These are phyloP conservation scores for Falciphora oryzae DNA, from an alignment of 2,329 filamentous ascomycete genomes.

Conservation along the genomic window DNA sequence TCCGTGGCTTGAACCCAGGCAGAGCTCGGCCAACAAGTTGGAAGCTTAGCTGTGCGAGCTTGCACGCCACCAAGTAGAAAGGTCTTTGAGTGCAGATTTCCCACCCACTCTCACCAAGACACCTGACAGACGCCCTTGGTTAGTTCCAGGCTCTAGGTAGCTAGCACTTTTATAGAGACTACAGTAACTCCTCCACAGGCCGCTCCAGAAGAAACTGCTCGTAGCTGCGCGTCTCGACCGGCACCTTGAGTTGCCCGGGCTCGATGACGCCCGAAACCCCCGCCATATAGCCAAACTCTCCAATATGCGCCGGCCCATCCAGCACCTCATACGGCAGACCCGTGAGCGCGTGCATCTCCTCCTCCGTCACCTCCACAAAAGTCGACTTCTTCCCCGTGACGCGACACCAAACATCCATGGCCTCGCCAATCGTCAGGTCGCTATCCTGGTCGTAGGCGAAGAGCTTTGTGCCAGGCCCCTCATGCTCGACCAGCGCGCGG, in stretches of 20 bases:
- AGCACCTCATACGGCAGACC: conserved; percentile 32
- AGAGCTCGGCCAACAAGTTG: too few species aligned
- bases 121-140: too few species aligned
- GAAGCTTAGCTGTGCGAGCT: too few species aligned
- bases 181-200: conserved; percentile 7
- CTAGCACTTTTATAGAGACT: too few species aligned
- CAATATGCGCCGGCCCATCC: conserved; percentile 27
- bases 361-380: conserved; percentile 22
- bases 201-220: conserved; percentile 25
- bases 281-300: conserved; percentile 35
- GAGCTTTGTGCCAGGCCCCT: conserved; percentile 33
- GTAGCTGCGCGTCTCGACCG: conserved; percentile 22
- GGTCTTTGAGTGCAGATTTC: too few species aligned
- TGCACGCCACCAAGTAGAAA: too few species aligned
- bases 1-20: too few species aligned
- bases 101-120: too few species aligned
- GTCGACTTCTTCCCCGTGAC: conserved; percentile 30
- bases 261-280: conserved; percentile 31
- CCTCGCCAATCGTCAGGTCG: conserved; percentile 27
- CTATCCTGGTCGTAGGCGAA: conserved; percentile 35
- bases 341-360: conserved; percentile 29
- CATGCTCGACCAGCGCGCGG: conserved; percentile 33
- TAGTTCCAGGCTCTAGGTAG: too few species aligned
- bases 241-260: conserved; percentile 31
- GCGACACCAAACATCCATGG: conserved; percentile 28